phyloP scores from a whole-genome alignment of 768 basidiomycete species.

The Lyophyllum semitale region DNA sequence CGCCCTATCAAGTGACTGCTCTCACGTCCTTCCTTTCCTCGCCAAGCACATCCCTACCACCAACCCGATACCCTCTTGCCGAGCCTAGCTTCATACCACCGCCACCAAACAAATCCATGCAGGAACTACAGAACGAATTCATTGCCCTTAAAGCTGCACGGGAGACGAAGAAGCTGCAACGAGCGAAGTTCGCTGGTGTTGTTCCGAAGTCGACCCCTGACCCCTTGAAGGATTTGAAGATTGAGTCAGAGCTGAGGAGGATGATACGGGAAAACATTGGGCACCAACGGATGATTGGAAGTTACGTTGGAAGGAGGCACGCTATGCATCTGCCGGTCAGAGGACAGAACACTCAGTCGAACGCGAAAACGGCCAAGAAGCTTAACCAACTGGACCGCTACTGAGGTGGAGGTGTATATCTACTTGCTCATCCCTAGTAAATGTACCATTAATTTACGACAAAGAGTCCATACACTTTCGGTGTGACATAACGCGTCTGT shows the following conservation, averaged over 20 bases:
- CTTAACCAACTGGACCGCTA: constrained; percentile 83
- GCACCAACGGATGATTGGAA: constrained; percentile 92
- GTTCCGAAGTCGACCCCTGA: constrained; percentile 41
- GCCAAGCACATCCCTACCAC: constrained; percentile 70
- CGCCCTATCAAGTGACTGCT: constrained; percentile 84
- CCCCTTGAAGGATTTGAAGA: constrained; percentile 71
- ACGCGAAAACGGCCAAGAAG: constrained; percentile 87
- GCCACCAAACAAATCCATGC: constrained; percentile 39
- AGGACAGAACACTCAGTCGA: constrained; percentile 90
- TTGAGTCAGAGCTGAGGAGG: constrained; percentile 85
- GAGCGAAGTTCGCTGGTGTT: constrained; percentile 18
- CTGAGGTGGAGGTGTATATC: constrained; percentile 13
- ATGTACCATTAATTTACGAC: neutral
- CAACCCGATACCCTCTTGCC: constrained; percentile 71
- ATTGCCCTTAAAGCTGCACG: constrained; percentile 28
- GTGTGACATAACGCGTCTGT: constrained; percentile 30
- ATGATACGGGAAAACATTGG: constrained; percentile 88
- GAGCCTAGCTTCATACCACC: constrained; percentile 50
- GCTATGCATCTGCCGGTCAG: constrained; percentile 92
- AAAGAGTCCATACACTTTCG: neutral
- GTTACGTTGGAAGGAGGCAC: constrained; percentile 90
- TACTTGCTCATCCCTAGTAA: neutral
- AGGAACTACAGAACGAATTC: constrained; percentile 42
- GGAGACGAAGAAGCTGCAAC: constrained; percentile 31
- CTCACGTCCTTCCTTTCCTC: constrained; percentile 95